Evolutionary conservation across 305 asterid species (phyloP), one percentile per base, ranked within the genome.

Genomic region (Lippia alba): DNA sequence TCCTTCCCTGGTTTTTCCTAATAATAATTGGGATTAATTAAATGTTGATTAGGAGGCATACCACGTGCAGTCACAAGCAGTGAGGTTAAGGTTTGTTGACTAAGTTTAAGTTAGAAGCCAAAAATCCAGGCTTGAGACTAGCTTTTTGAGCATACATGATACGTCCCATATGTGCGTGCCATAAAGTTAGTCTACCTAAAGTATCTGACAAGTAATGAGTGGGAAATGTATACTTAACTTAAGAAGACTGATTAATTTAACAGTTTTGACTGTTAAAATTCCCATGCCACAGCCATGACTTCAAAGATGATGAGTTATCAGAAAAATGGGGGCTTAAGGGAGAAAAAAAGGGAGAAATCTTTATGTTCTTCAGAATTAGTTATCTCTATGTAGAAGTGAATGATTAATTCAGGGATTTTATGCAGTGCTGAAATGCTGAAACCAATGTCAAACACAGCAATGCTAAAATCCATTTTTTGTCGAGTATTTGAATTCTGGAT

Each of bases 141-240:
- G 36, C n/a, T n/a, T n/a, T 69, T 48, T 57, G 32, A 51, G 24
- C 56, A 12, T 24, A 40, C 63, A 75, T 49, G 45, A 48, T 64
- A n/a, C 62, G 70, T 40, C 8, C 15, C 60, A 61, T 45, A 40
- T 32, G 58, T 15, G 24, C 17, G 50, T 56, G 51, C 14, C 39
- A 58, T 18, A 68, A 57, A 63, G 53, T 12, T 10, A 6, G 6
- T n/a, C 20, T 9, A 65, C 33, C 70, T 71, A 66, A 71, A 66
- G 76, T 76, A 54, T 60, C 56, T 51, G 63, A 60, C 75, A 67
- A 67, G 81, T 57, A 73, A 78, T 69, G 76, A 73, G 76, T 76
- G 68, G 15, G 67, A 55, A 8, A 11, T 36, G 41, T 36, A 36
- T 36, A 36, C 41, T 34, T 14, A 32, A 46, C 30, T 45, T 56